Evolutionary conservation across 495 filamentous ascomycete species (phyloP).

Genomic region (Daldinia caldariorum): DNA sequence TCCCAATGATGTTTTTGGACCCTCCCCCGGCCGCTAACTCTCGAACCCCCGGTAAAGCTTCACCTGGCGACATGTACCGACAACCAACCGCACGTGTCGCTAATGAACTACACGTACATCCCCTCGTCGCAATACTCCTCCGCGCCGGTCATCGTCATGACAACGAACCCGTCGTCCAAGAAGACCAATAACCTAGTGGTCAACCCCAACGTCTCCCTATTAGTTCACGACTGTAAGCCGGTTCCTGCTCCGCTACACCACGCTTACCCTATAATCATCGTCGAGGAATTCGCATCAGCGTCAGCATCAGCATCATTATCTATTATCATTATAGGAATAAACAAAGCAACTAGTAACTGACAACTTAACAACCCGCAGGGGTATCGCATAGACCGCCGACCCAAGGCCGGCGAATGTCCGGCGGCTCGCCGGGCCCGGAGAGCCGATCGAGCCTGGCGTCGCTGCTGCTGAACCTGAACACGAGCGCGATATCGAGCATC

Average conservation of each 20-base stretch:
- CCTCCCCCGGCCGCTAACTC: constrained; percentile 20
- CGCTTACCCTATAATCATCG: too few relatives aligned
- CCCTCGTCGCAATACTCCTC: constrained; percentile 78
- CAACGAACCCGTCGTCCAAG: constrained; percentile 84
- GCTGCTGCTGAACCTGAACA: constrained; percentile 88
- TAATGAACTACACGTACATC: constrained; percentile 99
- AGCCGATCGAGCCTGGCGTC: constrained; percentile 75
- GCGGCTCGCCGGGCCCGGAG: constrained; percentile 70
- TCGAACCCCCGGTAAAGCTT: constrained; percentile 64
- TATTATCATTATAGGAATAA: too few relatives aligned
- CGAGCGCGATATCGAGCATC: constrained; percentile 86
- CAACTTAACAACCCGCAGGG: constrained; percentile 51
- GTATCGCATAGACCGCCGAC: constrained; percentile 92
- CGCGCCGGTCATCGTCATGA: constrained; percentile 88
- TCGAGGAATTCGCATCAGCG: too few relatives aligned
- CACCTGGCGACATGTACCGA: constrained; percentile 90
- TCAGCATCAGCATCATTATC: too few relatives aligned
- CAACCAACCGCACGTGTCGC: constrained; percentile 88
- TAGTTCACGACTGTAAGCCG: constrained; percentile 87
- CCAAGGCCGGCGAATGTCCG: constrained; percentile 65
- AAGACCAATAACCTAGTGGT: constrained; percentile 87
- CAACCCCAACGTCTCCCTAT: constrained; percentile 91
- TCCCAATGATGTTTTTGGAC: background rate
- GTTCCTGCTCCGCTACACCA: too few relatives aligned
- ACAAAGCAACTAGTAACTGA: background rate